Evolutionary conservation across 2,329 filamentous ascomycete genomes (phyloP).

Genomic region (Diaporthe longicolla): DNA sequence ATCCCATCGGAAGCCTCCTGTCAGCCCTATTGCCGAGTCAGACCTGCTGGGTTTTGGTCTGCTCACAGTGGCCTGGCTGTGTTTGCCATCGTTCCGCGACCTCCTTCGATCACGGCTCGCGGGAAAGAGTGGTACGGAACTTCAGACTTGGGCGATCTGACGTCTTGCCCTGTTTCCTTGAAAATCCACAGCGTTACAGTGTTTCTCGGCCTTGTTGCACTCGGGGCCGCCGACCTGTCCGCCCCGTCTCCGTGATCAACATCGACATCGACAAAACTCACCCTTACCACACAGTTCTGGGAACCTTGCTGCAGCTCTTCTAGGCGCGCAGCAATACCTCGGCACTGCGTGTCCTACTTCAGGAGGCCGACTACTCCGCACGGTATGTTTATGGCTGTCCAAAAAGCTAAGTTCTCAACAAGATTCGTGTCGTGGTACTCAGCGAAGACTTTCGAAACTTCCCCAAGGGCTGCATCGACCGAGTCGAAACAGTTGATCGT

Average conservation of each 20-base stretch:
- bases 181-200: constrained; percentile 31
- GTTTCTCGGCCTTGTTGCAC: constrained; percentile 14
- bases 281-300: background rate
- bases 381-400: background rate
- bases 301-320: constrained; percentile 13
- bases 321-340: constrained; percentile 1
- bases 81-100: background rate
- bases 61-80: background rate
- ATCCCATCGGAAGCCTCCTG: constrained; percentile 12
- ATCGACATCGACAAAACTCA: background rate
- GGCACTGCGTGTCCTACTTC: constrained; percentile 22
- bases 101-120: constrained; percentile 11
- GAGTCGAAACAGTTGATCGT: constrained; percentile 34
- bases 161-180: constrained; percentile 29
- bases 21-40: background rate
- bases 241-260: constrained; percentile 19
- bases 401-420: background rate
- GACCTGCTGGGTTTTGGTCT: too few species aligned
- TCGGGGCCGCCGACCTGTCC: constrained; percentile 9
- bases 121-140: constrained; percentile 18
- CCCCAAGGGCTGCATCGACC: constrained; percentile 8
- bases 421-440: constrained; percentile 13
- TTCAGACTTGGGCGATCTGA: constrained; percentile 33
- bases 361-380: constrained; percentile 12
- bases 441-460: constrained; percentile 33